phyloP scores from a whole-genome alignment of 371 early-diverging fungal genomes.

The Funneliformis caledonium region DNA sequence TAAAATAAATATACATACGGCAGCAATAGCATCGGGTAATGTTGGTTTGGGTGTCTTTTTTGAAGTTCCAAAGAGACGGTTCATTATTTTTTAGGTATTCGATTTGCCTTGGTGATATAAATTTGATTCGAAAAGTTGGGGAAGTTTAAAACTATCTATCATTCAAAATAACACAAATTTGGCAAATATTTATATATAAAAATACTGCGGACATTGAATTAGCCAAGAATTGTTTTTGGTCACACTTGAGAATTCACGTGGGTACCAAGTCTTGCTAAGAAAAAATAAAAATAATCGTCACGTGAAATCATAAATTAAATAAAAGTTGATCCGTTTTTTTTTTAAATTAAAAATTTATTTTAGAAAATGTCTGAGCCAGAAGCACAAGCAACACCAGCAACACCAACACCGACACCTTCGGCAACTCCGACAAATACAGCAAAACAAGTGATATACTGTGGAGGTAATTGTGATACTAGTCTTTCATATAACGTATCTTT shows the following conservation, averaged over 20 bases:
- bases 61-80: constrained; percentile 81
- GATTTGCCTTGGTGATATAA: neutral
- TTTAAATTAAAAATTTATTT: neutral
- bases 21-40: constrained; percentile 73
- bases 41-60: constrained; percentile 78
- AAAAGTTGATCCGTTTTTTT: too few species aligned
- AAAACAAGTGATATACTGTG: constrained; percentile 37
- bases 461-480: neutral
- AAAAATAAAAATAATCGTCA: neutral
- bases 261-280: too few species aligned
- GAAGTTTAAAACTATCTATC: too few species aligned
- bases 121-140: too few species aligned
- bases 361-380: neutral
- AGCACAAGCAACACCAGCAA: neutral
- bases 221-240: too few species aligned
- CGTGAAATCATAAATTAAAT: neutral
- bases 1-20: constrained; percentile 51
- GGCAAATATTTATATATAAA: too few species aligned
- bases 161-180: too few species aligned
- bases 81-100: constrained; percentile 55
- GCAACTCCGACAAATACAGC: neutral
- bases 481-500: neutral
- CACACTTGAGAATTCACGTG: too few species aligned
- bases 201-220: too few species aligned
- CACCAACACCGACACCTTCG: neutral